A percentile compares a stretch with the other conserved stretches of the same genome.
phyloP scores from a whole-genome alignment of 371 early-diverging fungal species.

The Fennellomyces sp. region DNA sequence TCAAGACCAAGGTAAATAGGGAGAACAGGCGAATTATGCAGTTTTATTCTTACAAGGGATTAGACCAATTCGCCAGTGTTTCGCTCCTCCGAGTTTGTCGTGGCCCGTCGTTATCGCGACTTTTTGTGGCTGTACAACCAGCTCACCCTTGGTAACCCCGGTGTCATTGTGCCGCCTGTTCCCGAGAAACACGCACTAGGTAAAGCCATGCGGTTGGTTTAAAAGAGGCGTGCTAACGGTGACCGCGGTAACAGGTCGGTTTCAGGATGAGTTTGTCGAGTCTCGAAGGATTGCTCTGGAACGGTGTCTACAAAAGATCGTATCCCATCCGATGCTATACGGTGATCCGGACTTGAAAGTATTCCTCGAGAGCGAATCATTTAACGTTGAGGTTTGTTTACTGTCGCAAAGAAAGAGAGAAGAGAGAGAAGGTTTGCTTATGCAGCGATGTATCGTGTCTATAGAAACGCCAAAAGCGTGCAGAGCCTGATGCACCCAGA shows the following conservation, averaged over 20 bases:
- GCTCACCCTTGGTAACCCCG: slow-evolving; percentile 80
- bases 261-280: slow-evolving; percentile 96
- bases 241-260: slow-evolving; percentile 66
- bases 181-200: slow-evolving; percentile 93
- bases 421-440: neutral
- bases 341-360: slow-evolving; percentile 82
- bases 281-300: slow-evolving; percentile 84
- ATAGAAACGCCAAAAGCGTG: slow-evolving; percentile 50
- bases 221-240: neutral
- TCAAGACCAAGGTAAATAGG: slow-evolving; percentile 72
- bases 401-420: neutral
- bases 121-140: slow-evolving; percentile 94
- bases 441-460: neutral
- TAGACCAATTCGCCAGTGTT: slow-evolving; percentile 82
- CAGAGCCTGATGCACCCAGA: slow-evolving; percentile 47
- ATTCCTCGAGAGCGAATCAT: slow-evolving; percentile 90
- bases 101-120: slow-evolving; percentile 89
- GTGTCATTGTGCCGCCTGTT: slow-evolving; percentile 91
- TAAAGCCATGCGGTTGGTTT: slow-evolving; percentile 7
- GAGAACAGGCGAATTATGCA: neutral
- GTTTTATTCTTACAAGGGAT: neutral
- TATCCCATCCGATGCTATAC: slow-evolving; percentile 83
- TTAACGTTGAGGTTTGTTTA: slow-evolving; percentile 64
- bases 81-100: slow-evolving; percentile 75
- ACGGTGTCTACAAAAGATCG: slow-evolving; percentile 79